These are phyloP conservation scores for Blastobotrys terrestris DNA, from an alignment of 805 yeast species.

Conservation along the genomic window DNA sequence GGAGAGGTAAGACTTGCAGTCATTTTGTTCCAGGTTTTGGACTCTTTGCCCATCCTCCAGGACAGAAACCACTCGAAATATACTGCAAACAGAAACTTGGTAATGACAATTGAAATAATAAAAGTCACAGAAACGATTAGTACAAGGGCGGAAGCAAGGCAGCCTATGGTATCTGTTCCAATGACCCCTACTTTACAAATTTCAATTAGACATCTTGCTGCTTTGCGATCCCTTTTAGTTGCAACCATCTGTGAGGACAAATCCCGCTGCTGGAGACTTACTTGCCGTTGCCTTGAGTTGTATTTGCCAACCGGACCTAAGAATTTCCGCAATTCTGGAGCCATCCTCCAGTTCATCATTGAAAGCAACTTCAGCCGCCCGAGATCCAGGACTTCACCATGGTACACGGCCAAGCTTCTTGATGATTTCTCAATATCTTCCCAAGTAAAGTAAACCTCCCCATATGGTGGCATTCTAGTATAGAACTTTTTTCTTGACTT, in stretches of 20 bases:
- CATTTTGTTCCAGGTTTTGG: not conserved
- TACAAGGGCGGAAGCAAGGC: constrained; percentile 71
- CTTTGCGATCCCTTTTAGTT: constrained; percentile 40
- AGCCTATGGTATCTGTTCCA: constrained; percentile 75
- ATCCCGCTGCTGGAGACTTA: constrained; percentile 15
- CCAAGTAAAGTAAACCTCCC: constrained; percentile 82
- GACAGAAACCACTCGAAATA: constrained; percentile 75
- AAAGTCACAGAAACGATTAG: constrained; percentile 62
- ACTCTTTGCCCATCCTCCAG: constrained; percentile 9
- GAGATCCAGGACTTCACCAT: constrained; percentile 74
- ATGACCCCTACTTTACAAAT: constrained; percentile 60
- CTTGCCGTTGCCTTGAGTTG: not conserved
- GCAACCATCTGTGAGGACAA: constrained; percentile 7
- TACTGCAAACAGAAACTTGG: constrained; percentile 70
- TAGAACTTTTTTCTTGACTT: constrained; percentile 59
- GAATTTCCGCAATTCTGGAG: constrained; percentile 49
- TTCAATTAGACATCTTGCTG: constrained; percentile 71
- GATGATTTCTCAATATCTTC: constrained; percentile 63
- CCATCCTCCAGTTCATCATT: constrained; percentile 54
- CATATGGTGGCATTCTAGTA: constrained; percentile 41
- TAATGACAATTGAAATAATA: constrained; percentile 60
- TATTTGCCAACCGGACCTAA: constrained; percentile 41
- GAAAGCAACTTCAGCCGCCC: constrained; percentile 63
- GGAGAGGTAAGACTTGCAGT: not conserved
- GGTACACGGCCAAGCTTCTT: constrained; percentile 77